Conservation (phyloP, 768 basidiomycete genomes). For the Tricholoma flavovirens region DNA sequence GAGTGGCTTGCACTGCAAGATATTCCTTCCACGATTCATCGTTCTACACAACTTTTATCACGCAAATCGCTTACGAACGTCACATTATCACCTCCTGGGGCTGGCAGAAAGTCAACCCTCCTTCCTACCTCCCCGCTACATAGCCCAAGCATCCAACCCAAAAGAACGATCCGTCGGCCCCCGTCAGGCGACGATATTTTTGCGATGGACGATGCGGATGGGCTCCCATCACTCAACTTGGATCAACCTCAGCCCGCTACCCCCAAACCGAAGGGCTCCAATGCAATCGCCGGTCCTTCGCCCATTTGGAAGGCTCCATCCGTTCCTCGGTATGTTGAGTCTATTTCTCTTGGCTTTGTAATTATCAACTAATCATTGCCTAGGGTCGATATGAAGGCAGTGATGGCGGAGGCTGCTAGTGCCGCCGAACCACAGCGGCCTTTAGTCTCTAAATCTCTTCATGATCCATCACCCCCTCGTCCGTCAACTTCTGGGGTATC, state of each 20-base stretch:
- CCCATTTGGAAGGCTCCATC: constrained; percentile 46
- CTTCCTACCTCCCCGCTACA: constrained; percentile 21
- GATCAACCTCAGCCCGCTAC: constrained; percentile 11
- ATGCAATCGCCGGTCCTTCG: constrained; percentile 13
- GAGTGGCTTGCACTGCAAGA: constrained; percentile 73
- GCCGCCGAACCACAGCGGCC: constrained; percentile 8
- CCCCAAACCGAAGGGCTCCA: constrained; percentile 13
- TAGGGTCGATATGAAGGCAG: constrained; percentile 77
- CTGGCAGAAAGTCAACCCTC: constrained; percentile 9
- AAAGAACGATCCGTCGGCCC: constrained; percentile 20
- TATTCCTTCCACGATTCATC: constrained; percentile 52
- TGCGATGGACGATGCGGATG: constrained; percentile 74
- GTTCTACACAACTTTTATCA: constrained; percentile 15
- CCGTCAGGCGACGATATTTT: constrained; percentile 67
- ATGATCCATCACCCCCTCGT: background rate
- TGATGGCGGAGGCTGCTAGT: constrained; percentile 69
- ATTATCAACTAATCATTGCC: constrained; percentile 7
- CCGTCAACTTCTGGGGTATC: background rate
- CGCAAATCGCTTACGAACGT: constrained; percentile 15
- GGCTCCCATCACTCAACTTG: constrained; percentile 20
- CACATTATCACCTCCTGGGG: constrained; percentile 15
- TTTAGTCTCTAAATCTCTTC: background rate
- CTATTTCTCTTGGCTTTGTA: background rate
- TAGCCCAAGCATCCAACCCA: constrained; percentile 14
- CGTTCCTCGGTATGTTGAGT: constrained; percentile 42